Percentiles rank a stretch among this genome's conserved stretches.
phyloP scores from a whole-genome alignment of 106 monocot species.

The Dendrobium nobile region DNA sequence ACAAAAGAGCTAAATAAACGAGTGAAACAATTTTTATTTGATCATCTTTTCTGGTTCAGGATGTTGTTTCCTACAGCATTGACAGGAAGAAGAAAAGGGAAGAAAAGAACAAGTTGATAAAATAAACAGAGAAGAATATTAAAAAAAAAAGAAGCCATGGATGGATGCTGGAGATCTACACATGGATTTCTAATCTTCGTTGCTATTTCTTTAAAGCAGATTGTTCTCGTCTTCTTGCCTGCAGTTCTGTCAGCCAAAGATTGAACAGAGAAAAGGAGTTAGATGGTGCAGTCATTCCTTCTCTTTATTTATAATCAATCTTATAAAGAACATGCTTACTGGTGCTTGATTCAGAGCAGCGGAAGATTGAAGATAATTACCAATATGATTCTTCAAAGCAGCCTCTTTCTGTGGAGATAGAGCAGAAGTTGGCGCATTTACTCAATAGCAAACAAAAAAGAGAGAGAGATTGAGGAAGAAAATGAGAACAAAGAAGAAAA shows the following conservation, averaged over 20 bases:
- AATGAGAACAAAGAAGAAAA: constrained; percentile 2
- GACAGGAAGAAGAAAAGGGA: constrained; percentile 12
- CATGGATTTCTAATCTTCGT: no score
- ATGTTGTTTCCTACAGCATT: constrained; percentile 18
- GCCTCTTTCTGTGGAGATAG: no score
- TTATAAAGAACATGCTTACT: not conserved
- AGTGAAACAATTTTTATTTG: no score
- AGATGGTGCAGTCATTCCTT: not conserved
- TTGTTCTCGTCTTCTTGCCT: constrained; percentile 27
- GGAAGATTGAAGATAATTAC: no score
- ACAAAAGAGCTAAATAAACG: constrained; percentile 7
- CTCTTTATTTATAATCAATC: not conserved
- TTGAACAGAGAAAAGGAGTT: not conserved
- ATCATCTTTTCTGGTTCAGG: no score
- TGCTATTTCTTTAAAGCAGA: constrained; percentile 2
- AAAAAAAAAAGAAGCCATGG: not conserved
- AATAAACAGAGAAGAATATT: not conserved
- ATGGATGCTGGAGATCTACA: constrained; percentile 21
- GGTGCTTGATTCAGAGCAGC: no score
- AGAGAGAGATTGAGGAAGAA: not conserved
- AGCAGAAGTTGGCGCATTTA: no score
- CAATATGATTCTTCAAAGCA: no score
- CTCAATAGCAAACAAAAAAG: no score
- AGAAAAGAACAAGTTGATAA: not conserved
- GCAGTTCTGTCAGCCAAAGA: constrained; percentile 17